A percentile compares a stretch with the other conserved stretches of the same genome.
These are phyloP conservation scores for Pseudophaeomoniella oleicola DNA, from an alignment of 2,329 filamentous ascomycete species.

Conservation along the genomic window DNA sequence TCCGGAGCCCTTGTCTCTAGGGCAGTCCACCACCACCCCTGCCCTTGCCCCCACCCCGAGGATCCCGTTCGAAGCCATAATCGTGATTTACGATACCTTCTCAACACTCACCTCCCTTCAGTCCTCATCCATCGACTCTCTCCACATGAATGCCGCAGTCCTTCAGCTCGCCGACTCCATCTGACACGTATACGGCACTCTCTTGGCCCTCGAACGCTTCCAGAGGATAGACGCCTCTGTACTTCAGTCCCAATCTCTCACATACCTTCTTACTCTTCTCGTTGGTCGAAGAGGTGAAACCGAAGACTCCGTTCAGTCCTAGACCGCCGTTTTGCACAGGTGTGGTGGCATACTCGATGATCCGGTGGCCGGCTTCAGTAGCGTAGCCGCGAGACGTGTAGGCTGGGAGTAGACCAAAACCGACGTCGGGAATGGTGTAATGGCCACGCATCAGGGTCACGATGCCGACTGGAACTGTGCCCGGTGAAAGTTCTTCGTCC, in stretches of 20 bases:
- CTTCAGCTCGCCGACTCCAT: neutral
- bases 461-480: constrained; percentile 1
- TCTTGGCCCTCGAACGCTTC: neutral
- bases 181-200: neutral
- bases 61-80: too few relatives aligned
- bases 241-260: neutral
- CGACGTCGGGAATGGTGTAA: constrained; percentile 4
- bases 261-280: neutral
- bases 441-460: constrained; percentile 1
- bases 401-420: constrained; percentile 1
- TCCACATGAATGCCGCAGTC: neutral
- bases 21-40: too few relatives aligned
- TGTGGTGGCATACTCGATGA: neutral
- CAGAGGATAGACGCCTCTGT: neutral
- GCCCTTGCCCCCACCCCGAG: too few relatives aligned
- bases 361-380: constrained; percentile 3
- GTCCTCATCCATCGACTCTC: too few relatives aligned
- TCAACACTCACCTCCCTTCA: too few relatives aligned
- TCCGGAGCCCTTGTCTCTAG: too few relatives aligned
- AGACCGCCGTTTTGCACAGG: neutral
- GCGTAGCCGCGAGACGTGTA: constrained; percentile 3
- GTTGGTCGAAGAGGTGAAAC: neutral
- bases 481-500: neutral
- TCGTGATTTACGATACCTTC: too few relatives aligned
- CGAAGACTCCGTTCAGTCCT: neutral